Base-by-base conservation (phyloP, 2,329 filamentous ascomycete species). In the Fusarium sp. region DNA sequence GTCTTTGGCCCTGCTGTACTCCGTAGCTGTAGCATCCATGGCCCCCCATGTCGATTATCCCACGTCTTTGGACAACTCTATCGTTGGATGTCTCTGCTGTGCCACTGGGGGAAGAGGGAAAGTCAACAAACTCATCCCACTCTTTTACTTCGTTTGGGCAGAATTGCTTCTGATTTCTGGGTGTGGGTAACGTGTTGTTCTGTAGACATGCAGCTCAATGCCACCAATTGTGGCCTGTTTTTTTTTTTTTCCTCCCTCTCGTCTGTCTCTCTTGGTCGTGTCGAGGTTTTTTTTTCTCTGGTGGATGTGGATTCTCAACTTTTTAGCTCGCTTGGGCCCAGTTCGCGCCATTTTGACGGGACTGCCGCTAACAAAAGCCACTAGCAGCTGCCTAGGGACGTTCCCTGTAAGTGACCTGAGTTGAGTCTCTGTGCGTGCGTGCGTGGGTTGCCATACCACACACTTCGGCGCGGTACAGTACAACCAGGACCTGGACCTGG, bases 401-500 rank as follows among this genome's bases (percentile, higher is more conserved):
- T 69, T 44, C 66, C 66, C 51, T 69, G 60, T 56, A 55, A 68
- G 46, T 62, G 39, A 25, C 55, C 64, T 66, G 63, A 60, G 44
- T 46, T 59, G 63, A 59, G 44, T 45, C 19, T 46, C 44, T 46
- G 56, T 41, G 61, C 25, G 56, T 41, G 48, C 27, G 46, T 52
- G 33, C 19, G n/a, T 64, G 39, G 27, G 46, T 37, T 64, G 31
- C 42, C 25, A 38, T 54, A 45, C 41, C 29, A 18, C 45, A 54
- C 69, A 68, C 60, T 72, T 72, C 69, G 69, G 69, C 60, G 69
- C 64, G 69, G 69, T 72, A 72, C 69, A 72, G 69, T 70, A 69
- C 69, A 72, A 59, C 33, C 41, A 45, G 38, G 37, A 56, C 33
- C n/a, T 39, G 21, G 21, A 35, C 33, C 33, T 21, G 37, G 37